Conservation (phyloP, 306 rosid genomes). For the Coriaria nepalensis region DNA sequence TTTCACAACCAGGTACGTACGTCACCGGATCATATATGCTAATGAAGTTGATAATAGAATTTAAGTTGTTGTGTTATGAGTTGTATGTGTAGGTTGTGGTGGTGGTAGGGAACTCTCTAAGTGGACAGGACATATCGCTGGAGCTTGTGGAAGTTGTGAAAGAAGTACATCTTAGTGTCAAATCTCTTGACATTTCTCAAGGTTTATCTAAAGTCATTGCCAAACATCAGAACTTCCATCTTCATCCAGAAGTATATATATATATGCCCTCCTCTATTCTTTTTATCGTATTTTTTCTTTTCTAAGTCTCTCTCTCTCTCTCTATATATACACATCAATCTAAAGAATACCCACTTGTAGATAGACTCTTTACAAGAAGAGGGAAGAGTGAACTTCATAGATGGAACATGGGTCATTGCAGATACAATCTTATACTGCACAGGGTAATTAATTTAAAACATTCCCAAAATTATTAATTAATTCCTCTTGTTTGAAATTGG, state of each 20-base stretch:
- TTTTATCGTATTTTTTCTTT: neutral
- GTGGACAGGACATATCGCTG: slow-evolving; percentile 84
- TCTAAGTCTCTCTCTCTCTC: neutral
- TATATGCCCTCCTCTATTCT: too few species aligned
- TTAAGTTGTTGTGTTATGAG: slow-evolving; percentile 2
- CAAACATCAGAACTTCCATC: slow-evolving; percentile 51
- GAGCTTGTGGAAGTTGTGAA: slow-evolving; percentile 68
- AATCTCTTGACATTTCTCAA: slow-evolving; percentile 40
- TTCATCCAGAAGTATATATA: slow-evolving; percentile 52
- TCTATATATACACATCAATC: too few species aligned
- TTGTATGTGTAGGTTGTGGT: slow-evolving; percentile 38
- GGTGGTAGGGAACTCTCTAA: slow-evolving; percentile 70
- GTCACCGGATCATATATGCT: too few species aligned
- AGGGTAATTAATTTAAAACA: slow-evolving; percentile 23
- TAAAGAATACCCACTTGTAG: slow-evolving; percentile 25
- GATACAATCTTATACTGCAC: slow-evolving; percentile 72
- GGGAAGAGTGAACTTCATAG: slow-evolving; percentile 56
- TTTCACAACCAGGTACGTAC: slow-evolving; percentile 45
- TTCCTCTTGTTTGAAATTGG: too few species aligned
- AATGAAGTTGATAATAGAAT: too few species aligned
- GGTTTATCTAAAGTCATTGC: slow-evolving; percentile 75
- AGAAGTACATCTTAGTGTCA: slow-evolving; percentile 59
- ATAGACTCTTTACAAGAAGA: slow-evolving; percentile 64
- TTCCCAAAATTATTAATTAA: too few species aligned
- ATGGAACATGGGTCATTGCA: slow-evolving; percentile 57